Base-by-base conservation (phyloP, 1,139 yeast genomes). In the Suhomyces taliae region DNA sequence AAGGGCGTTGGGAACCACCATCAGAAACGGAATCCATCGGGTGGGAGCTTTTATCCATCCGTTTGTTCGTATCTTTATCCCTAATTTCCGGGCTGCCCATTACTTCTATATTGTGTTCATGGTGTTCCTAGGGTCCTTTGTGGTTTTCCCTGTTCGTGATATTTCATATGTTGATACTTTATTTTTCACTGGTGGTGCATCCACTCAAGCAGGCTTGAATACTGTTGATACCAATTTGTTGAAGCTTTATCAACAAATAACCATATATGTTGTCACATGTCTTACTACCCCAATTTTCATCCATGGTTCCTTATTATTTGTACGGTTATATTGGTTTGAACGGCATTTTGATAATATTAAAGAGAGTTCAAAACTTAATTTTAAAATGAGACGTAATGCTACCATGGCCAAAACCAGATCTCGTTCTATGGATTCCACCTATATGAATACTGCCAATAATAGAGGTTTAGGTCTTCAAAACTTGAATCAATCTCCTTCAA, bases 161-260 rank as follows among this genome's bases (percentile, higher is more conserved):
- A 70, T 83, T 35, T 51, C 63, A 5, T 95, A 91, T 61, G 83
- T 89, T 39, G 98, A 95, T 69, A 82, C 87, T 1, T 68, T 95
- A 37, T 90, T 90, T 65, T 71, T 89, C 47, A 78, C 90, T 0
- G 69, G 84, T 7, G 93, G 96, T 5, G 82, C 93, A 0, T 70
- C 86, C 4, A 90, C 99, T 0, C 97, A 91, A 61, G 96, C 97
- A 1, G 99, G 99, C 0, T 70, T 95, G 49, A 90, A 90, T 60
- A 85, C 97, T 0, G 73, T 87, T 19, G 81, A 90, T 59, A 56
- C 85, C 36, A 88, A 88, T 59, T 64, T 69, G 0, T 57, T 89
- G 50, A 67, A 74, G 1, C 65, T 88, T 41, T 91, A 85, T 67
- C 98, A 93, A 65, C 97, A 91, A 62, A 78, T 90, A 19, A 67